Evolutionary conservation across 2,329 filamentous ascomycete species (phyloP), one percentile per base, ranked within the genome.

Genomic region (Aspergillus chevalieri): DNA sequence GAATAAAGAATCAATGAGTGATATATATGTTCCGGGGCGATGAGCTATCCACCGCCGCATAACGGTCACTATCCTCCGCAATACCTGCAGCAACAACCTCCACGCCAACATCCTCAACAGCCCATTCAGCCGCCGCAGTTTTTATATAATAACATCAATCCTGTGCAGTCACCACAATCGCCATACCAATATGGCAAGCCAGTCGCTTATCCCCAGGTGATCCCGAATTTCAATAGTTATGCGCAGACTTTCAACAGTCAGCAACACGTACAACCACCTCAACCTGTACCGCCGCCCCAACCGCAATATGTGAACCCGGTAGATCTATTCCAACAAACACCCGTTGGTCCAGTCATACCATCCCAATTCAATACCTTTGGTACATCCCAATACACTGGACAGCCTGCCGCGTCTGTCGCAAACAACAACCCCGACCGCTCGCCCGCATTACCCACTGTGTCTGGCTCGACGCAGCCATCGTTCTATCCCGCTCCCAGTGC

Each of bases 41-140:
- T 71, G 68, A 69, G 65, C 64, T 71, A 67, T 54, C 63, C 66
- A 65, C 68, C 67, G 56, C 66, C 69, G 48, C 65, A 69, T 55
- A 63, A 66, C 53, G 67, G 67, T 53, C 69, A 67, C 59, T 71
- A 70, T 54, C 65, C 63, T 47, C 57, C 67, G 46, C 65, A 66
- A 50, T 67, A 69, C 47, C 51, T 64, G 52, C 61, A 60, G 38
- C 64, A 66, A 46, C 57, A 54, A 46, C 50, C 55, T 44, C 51
- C 54, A 30, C 60, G 54, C 22, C 60, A 54, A 44, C 56, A 57
- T 47, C 44, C 30, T 38, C 57, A 62, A 43, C 67, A 67, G 48
- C 60, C 65, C 46, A 56, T 62, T n/a, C 62, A 65, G 47, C 61
- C 63, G 41, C 54, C 56, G 55, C 60, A 66, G 56, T 55, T 65